Percentiles rank a stretch among this genome's conserved stretches.
phyloP scores from a whole-genome alignment of 306 rosid genomes.

The Lagenaria siceraria region DNA sequence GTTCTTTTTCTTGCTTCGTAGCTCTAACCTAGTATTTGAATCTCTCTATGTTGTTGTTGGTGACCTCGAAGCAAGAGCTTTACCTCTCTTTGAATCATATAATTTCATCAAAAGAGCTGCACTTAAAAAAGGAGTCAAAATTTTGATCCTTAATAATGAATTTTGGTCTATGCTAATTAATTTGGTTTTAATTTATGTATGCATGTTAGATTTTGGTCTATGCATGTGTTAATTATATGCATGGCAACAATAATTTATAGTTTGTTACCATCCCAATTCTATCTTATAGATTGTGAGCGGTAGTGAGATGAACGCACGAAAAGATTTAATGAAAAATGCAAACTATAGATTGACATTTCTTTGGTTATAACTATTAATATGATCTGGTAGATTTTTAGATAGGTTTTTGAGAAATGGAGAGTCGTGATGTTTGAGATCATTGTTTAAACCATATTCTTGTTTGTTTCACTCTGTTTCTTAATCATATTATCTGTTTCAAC shows the following conservation, averaged over 20 bases:
- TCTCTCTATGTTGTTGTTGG: neutral
- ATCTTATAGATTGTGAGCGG: no score
- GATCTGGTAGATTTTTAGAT: no score
- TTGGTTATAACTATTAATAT: no score
- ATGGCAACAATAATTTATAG: no score
- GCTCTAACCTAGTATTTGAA: constrained; percentile 11
- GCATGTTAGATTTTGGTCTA: neutral
- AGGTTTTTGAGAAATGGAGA: no score
- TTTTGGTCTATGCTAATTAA: neutral
- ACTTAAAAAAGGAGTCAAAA: neutral
- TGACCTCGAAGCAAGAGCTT: neutral
- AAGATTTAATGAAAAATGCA: no score
- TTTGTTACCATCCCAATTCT: no score
- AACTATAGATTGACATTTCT: no score
- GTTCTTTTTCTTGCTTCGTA: neutral
- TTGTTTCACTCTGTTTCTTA: no score
- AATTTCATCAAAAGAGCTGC: neutral
- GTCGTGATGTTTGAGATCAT: neutral
- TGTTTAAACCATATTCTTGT: neutral
- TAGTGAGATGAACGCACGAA: no score
- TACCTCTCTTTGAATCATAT: neutral
- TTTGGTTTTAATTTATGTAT: neutral
- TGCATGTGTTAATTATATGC: neutral
- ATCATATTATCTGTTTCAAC: no score
- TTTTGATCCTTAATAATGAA: neutral